A percentile compares a stretch with the other conserved stretches of the same genome.
Conservation (phyloP, 2,329 filamentous ascomycete genomes). For the Polytolypa hystricis region DNA sequence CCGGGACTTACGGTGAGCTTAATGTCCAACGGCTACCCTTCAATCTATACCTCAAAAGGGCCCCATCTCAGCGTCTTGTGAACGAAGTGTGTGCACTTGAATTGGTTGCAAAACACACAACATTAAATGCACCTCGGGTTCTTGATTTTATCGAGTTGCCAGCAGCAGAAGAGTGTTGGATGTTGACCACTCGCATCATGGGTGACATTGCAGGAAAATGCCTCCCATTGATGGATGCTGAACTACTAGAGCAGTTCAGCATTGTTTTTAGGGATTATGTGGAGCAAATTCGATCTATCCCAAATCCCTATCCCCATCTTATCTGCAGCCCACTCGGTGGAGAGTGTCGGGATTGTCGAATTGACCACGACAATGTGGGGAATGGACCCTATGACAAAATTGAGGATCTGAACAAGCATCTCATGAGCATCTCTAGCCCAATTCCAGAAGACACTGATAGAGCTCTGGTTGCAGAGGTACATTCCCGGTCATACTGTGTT, state of each 20-base stretch:
- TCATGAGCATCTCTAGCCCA: slow-evolving; percentile 4
- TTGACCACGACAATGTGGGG: slow-evolving; percentile 4
- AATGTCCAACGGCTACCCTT: slow-evolving; percentile 8
- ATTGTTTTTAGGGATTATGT: slow-evolving; percentile 7
- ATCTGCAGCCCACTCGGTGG: slow-evolving; percentile 6
- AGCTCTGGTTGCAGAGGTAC: slow-evolving; percentile 4
- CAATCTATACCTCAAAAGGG: slow-evolving; percentile 6
- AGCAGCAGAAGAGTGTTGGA: slow-evolving; percentile 4
- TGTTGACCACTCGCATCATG: slow-evolving; percentile 6
- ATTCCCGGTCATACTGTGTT: slow-evolving; percentile 2
- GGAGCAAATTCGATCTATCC: slow-evolving; percentile 6
- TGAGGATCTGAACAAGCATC: slow-evolving; percentile 3
- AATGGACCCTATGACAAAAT: slow-evolving; percentile 5
- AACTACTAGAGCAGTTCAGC: slow-evolving; percentile 5
- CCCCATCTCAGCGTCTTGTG: neutral
- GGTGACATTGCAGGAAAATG: slow-evolving; percentile 8
- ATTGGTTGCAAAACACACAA: slow-evolving; percentile 3
- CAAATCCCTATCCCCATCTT: slow-evolving; percentile 8
- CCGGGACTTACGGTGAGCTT: slow-evolving; percentile 4
- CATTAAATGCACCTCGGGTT: slow-evolving; percentile 6
- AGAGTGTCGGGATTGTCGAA: slow-evolving; percentile 8
- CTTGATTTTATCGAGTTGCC: slow-evolving; percentile 7
- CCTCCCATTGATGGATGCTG: slow-evolving; percentile 4
- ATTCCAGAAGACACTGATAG: slow-evolving; percentile 6
- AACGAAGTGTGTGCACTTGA: neutral